Percentiles rank a stretch among this genome's conserved stretches.
Conservation (phyloP, 1,284 basidiomycete genomes). For the Apiotrichum veenhuisii region DNA sequence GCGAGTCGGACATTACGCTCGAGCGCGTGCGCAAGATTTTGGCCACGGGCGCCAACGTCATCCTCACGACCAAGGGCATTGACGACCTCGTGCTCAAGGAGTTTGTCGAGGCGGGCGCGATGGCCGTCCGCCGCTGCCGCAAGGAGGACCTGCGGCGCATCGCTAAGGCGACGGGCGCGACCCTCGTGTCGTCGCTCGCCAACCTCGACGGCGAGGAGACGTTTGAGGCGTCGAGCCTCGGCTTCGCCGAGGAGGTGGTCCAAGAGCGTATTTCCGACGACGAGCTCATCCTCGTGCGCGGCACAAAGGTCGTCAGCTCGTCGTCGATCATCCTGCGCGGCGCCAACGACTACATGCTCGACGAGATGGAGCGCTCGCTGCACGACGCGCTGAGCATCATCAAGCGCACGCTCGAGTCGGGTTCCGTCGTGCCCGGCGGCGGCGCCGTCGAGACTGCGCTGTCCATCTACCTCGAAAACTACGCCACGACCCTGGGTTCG, state of each 20-base stretch:
- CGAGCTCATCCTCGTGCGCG: conserved; percentile 94
- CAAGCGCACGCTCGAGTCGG: conserved; percentile 96
- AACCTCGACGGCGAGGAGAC: conserved; percentile 98
- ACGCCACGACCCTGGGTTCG: conserved; percentile 94
- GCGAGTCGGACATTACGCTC: conserved; percentile 93
- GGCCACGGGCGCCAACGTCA: conserved; percentile 91
- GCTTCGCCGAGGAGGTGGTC: conserved; percentile 88
- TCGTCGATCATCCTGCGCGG: conserved; percentile 91
- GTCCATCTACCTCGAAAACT: conserved; percentile 98
- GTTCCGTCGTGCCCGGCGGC: conserved; percentile 92
- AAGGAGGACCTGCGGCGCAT: conserved; percentile 97
- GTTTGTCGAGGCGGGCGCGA: conserved; percentile 98
- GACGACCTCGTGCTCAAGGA: conserved; percentile 98
- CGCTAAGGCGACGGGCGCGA: conserved; percentile 94
- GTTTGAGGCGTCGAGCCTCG: conserved; percentile 86
- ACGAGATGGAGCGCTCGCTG: conserved; percentile 97
- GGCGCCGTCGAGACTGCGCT: conserved; percentile 96
- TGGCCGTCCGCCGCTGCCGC: conserved; percentile 95
- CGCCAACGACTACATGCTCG: conserved; percentile 98
- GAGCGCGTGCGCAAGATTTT: conserved; percentile 96
- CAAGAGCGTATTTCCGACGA: conserved; percentile 99
- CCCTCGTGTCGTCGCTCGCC: conserved; percentile 85
- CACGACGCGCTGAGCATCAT: conserved; percentile 94
- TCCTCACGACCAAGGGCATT: conserved; percentile 97
- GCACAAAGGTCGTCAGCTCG: conserved; percentile 93